These are phyloP conservation scores for Schwanniomyces sp. DNA, from an alignment of 805 yeast species.

Conservation along the genomic window DNA sequence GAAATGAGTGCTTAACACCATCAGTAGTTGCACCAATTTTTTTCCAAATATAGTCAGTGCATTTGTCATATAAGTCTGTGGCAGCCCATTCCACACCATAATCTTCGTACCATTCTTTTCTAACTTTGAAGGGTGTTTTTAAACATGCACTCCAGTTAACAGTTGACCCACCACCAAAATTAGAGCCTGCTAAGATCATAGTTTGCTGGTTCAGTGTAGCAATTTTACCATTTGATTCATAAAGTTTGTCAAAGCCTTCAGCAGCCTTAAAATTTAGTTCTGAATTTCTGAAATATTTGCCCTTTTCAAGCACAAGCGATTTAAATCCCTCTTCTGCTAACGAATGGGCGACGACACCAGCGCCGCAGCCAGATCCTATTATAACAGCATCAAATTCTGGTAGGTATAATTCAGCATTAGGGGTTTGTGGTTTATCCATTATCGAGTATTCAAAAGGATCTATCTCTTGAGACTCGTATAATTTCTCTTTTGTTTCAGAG, in stretches of 20 bases:
- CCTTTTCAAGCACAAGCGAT: slow-evolving; percentile 52
- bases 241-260: slow-evolving; percentile 34
- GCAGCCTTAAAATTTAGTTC: slow-evolving; percentile 38
- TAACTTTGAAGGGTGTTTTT: slow-evolving; percentile 48
- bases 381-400: slow-evolving; percentile 46
- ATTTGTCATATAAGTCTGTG: slow-evolving; percentile 39
- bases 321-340: slow-evolving; percentile 42
- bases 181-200: slow-evolving; percentile 48
- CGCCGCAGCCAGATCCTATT: slow-evolving; percentile 55
- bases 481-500: slow-evolving; percentile 24
- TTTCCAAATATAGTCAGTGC: slow-evolving; percentile 45
- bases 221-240: slow-evolving; percentile 40
- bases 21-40: slow-evolving; percentile 49
- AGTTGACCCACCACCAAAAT: slow-evolving; percentile 59
- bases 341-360: slow-evolving; percentile 52
- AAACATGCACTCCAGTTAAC: slow-evolving; percentile 59
- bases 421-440: slow-evolving; percentile 27
- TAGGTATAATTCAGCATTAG: slow-evolving; percentile 29
- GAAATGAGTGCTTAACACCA: slow-evolving; percentile 40
- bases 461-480: slow-evolving; percentile 24
- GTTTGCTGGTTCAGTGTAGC: slow-evolving; percentile 33
- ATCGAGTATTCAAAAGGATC: slow-evolving; percentile 28
- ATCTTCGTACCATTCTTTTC: slow-evolving; percentile 51
- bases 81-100: slow-evolving; percentile 49
- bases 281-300: slow-evolving; percentile 36